Evolutionary conservation across 352 stramenopile species (phyloP).

Genomic region (Globisporangium mamillatum): DNA sequence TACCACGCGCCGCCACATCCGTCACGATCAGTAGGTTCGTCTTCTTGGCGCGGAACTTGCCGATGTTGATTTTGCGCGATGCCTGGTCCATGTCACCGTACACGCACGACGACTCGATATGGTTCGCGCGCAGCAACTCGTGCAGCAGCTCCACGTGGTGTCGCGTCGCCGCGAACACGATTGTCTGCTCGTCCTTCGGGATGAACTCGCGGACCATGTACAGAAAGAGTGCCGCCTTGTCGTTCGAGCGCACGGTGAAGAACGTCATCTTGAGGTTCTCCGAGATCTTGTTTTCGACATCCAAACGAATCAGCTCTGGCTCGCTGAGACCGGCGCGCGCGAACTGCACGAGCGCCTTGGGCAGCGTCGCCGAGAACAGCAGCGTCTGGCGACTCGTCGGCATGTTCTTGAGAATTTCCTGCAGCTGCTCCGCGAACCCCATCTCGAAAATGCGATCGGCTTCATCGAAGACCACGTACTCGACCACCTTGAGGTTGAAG

Average conservation of each 20-base stretch:
- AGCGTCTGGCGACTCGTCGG: constrained; percentile 86
- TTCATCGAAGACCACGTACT: constrained; percentile 98
- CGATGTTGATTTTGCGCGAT: constrained; percentile 89
- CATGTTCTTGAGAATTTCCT: constrained; percentile 93
- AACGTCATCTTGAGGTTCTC: constrained; percentile 98
- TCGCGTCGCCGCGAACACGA: constrained; percentile 98
- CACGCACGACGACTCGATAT: constrained; percentile 85
- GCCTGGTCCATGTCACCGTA: constrained; percentile 95
- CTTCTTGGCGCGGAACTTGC: constrained; percentile 89
- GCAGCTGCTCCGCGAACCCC: constrained; percentile 97
- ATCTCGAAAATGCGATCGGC: constrained; percentile 99
- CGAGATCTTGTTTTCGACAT: constrained; percentile 98
- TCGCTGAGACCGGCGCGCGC: constrained; percentile 97
- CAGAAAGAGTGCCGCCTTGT: constrained; percentile 96
- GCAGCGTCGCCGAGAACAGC: constrained; percentile 96
- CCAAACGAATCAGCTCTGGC: constrained; percentile 96
- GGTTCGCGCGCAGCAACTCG: constrained; percentile 82
- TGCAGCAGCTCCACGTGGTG: constrained; percentile 99
- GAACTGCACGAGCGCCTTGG: constrained; percentile 97
- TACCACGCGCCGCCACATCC: constrained; percentile 92
- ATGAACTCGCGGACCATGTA: constrained; percentile 96
- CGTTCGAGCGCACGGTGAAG: constrained; percentile 92
- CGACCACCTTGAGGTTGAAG: constrained; percentile 90
- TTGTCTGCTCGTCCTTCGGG: constrained; percentile 90
- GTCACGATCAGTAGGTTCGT: constrained; percentile 92